phyloP scores from a whole-genome alignment of 2,329 filamentous ascomycete genomes.

The Macrophomina phaseolina region DNA sequence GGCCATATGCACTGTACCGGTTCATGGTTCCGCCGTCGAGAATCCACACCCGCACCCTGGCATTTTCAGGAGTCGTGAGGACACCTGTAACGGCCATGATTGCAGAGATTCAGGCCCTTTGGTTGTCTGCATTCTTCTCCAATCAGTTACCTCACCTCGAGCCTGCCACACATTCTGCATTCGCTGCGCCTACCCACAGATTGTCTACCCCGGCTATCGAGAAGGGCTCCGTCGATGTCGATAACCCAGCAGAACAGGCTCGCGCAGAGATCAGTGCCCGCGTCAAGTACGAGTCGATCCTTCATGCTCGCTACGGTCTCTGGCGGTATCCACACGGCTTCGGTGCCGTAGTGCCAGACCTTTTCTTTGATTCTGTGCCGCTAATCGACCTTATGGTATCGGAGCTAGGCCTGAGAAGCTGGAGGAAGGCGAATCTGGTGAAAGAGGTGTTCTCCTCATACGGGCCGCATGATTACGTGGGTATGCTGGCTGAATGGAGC shows the following conservation, averaged over 20 bases:
- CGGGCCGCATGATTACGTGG: constrained; percentile 36
- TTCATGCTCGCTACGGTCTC: constrained; percentile 40
- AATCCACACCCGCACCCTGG: constrained; percentile 42
- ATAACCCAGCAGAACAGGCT: neutral
- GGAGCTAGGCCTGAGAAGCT: constrained; percentile 17
- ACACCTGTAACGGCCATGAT: constrained; percentile 45
- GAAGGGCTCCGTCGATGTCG: neutral
- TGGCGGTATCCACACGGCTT: constrained; percentile 41
- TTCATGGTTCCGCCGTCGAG: constrained; percentile 49
- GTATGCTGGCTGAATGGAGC: constrained; percentile 35
- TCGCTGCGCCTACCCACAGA: neutral
- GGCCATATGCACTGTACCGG: constrained; percentile 52
- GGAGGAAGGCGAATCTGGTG: constrained; percentile 35
- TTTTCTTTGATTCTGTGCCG: constrained; percentile 41
- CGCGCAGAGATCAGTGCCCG: constrained; percentile 4
- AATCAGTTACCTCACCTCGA: constrained; percentile 47
- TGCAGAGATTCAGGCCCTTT: constrained; percentile 47
- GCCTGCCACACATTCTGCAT: neutral
- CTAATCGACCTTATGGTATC: constrained; percentile 29
- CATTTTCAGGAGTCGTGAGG: constrained; percentile 48
- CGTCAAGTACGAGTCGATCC: constrained; percentile 34
- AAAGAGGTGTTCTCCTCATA: constrained; percentile 36
- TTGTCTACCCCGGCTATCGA: neutral
- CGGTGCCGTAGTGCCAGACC: constrained; percentile 37
- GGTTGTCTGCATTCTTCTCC: constrained; percentile 67